Conservation (phyloP, 805 yeast genomes). For the Lachancea kluyveri region DNA sequence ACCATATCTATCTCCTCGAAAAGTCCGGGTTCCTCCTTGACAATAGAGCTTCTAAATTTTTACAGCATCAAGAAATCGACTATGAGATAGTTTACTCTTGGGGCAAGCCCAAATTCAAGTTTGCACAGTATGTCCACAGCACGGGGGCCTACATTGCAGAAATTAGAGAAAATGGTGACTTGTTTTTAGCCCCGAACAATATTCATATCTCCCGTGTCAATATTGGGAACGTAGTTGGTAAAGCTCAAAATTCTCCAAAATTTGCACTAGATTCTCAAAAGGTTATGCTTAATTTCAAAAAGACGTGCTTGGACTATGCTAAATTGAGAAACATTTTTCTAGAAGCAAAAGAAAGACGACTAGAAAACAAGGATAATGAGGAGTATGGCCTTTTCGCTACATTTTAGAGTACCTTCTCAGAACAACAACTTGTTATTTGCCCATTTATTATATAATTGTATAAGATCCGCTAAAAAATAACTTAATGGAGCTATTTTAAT, state of each 20-base stretch:
- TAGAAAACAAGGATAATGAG: conserved; percentile 29
- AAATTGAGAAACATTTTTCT: conserved; percentile 47
- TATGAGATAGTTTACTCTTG: conserved; percentile 80
- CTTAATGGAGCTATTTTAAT: conserved; percentile 1
- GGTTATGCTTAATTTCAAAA: conserved; percentile 64
- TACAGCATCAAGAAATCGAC: conserved; percentile 40
- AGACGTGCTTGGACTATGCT: conserved; percentile 48
- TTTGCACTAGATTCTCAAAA: conserved; percentile 57
- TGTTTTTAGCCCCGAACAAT: conserved; percentile 82
- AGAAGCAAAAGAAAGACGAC: conserved; percentile 50
- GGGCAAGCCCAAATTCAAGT: conserved; percentile 81
- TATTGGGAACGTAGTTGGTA: conserved; percentile 33
- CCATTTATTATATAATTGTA: too few species aligned
- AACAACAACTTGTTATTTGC: too few species aligned
- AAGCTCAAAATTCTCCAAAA: conserved; percentile 29
- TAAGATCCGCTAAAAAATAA: not conserved
- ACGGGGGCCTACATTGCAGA: conserved; percentile 91
- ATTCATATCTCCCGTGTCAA: conserved; percentile 72
- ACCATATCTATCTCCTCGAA: conserved; percentile 68
- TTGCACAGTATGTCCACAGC: conserved; percentile 82
- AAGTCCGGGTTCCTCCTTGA: conserved; percentile 74
- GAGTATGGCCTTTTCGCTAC: too few species aligned
- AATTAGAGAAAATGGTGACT: conserved; percentile 67
- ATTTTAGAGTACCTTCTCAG: too few species aligned
- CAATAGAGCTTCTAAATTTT: conserved; percentile 63